Conservation (phyloP, 1,139 yeast genomes). For the Blastobotrys aristatus region DNA sequence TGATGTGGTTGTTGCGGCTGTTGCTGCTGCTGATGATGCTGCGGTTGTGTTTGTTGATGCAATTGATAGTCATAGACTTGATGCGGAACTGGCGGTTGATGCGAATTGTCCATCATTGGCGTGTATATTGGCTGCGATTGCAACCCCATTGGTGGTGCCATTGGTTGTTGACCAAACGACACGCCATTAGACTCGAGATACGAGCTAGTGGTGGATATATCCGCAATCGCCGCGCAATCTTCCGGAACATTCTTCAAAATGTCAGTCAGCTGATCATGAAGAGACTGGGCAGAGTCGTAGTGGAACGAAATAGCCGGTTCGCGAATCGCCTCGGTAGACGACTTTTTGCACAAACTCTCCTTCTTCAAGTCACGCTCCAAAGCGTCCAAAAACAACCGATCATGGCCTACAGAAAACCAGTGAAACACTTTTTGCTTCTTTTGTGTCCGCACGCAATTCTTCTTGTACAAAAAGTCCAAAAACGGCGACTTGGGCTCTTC, state of each 20-base stretch:
- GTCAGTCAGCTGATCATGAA: conserved; percentile 36
- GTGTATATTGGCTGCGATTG: conserved; percentile 5
- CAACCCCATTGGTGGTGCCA: conserved; percentile 2
- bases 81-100: not conserved
- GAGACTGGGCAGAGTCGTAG: conserved; percentile 35
- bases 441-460: conserved; percentile 86
- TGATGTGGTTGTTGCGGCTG: conserved; percentile 8
- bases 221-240: conserved; percentile 33
- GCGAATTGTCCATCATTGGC: conserved; percentile 4
- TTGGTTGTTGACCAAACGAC: not conserved
- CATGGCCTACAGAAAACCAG: conserved; percentile 97
- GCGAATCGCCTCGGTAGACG: conserved; percentile 38
- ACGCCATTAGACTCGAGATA: conserved; percentile 1
- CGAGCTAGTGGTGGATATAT: conserved; percentile 27
- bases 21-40: conserved; percentile 8
- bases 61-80: conserved; percentile 6
- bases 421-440: conserved; percentile 95
- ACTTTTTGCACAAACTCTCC: conserved; percentile 42
- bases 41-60: conserved; percentile 3
- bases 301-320: conserved; percentile 41
- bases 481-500: conserved; percentile 87
- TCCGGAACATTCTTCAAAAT: conserved; percentile 30
- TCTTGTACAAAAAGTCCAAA: conserved; percentile 76
- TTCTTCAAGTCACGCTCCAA: conserved; percentile 86
- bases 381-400: conserved; percentile 88